phyloP scores from a whole-genome alignment of 225 moss, liverwort and hornwort genomes.

The Asterella californica region DNA sequence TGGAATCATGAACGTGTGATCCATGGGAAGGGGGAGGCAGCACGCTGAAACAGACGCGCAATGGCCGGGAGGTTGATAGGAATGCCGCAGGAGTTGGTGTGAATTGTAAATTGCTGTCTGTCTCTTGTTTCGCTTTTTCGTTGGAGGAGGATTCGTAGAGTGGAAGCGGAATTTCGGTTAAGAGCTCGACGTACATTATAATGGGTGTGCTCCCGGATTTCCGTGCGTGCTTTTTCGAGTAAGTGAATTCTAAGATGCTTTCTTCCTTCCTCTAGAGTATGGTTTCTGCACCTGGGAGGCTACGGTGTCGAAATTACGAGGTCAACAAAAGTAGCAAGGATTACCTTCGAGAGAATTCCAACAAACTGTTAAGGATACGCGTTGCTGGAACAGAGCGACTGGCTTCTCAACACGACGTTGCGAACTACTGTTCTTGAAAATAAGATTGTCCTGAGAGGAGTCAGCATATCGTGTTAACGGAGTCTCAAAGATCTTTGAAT shows the following conservation, averaged over 20 bases:
- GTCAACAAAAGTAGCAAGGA: not conserved
- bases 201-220: constrained; percentile 11
- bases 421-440: not conserved
- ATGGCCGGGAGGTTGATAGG: not conserved
- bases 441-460: not conserved
- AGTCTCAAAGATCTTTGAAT: not conserved
- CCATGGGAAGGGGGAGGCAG: not conserved
- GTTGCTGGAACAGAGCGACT: not conserved
- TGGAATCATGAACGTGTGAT: not conserved
- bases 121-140: not conserved
- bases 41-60: no score
- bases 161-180: not conserved
- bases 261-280: not conserved
- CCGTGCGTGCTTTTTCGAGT: constrained; percentile 13
- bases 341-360: not conserved
- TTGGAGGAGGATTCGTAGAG: not conserved
- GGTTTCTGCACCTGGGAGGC: not conserved
- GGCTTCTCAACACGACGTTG: not conserved
- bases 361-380: not conserved
- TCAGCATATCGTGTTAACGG: not conserved
- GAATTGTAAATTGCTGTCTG: not conserved
- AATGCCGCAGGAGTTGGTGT: not conserved
- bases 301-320: not conserved
- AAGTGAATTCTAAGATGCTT: not conserved
- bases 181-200: not conserved